A percentile compares a stretch with the other conserved stretches of the same genome.
These are phyloP conservation scores for Suillus discolor DNA, from an alignment of 768 basidiomycete species.

Conservation along the genomic window DNA sequence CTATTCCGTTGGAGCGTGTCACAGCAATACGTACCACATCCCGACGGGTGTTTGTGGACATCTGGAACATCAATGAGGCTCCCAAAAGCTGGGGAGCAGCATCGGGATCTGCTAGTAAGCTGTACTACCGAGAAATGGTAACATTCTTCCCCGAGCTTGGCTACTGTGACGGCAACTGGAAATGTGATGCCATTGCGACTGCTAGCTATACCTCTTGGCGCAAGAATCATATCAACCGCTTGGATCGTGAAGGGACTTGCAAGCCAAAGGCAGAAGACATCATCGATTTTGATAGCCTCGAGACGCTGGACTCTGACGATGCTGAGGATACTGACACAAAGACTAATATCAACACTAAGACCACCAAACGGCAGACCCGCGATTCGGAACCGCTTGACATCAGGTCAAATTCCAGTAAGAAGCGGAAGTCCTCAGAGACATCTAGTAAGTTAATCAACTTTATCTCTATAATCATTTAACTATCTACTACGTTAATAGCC, in stretches of 20 bases:
- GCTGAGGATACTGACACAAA: no score
- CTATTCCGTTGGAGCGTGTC: neutral
- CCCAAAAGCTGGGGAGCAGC: slow-evolving; percentile 3
- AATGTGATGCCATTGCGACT: neutral
- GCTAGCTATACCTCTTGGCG: neutral
- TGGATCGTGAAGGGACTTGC: neutral
- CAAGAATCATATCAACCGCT: neutral
- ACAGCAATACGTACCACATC: neutral
- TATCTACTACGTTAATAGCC: neutral
- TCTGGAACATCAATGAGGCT: neutral
- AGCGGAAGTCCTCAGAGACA: neutral
- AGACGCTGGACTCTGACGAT: neutral
- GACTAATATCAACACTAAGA: no score
- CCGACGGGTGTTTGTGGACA: neutral
- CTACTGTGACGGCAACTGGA: neutral
- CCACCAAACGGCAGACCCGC: neutral
- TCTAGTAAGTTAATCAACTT: neutral
- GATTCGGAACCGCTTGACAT: neutral
- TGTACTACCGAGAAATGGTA: neutral
- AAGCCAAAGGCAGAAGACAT: neutral
- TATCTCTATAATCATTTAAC: no score
- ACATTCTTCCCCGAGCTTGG: slow-evolving; percentile 1
- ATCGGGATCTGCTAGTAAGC: neutral
- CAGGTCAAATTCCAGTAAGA: neutral
- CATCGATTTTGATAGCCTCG: neutral